A percentile compares a stretch with the other conserved stretches of the same genome.
phyloP scores from a whole-genome alignment of 768 basidiomycete species.

The Lactarius akahatsu region DNA sequence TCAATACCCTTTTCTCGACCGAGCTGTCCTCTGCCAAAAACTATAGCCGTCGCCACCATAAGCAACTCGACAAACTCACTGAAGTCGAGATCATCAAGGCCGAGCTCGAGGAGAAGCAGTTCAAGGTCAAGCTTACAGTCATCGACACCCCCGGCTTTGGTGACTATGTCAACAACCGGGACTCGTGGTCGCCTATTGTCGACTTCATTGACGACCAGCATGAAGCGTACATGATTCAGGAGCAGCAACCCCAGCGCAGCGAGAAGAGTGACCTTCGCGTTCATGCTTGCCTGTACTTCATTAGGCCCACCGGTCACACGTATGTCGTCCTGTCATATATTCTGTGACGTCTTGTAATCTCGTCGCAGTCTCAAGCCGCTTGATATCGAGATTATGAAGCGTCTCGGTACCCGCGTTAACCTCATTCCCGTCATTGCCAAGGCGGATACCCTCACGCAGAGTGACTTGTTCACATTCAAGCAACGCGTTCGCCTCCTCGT shows the following conservation, averaged over 20 bases:
- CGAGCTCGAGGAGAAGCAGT: slow-evolving; percentile 97
- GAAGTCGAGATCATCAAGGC: slow-evolving; percentile 99
- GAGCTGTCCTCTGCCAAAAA: slow-evolving; percentile 92
- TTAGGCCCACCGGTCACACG: slow-evolving; percentile 96
- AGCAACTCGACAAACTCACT: slow-evolving; percentile 98
- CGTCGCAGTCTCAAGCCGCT: slow-evolving; percentile 81
- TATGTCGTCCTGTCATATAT: slow-evolving; percentile 45
- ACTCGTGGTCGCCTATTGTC: slow-evolving; percentile 97
- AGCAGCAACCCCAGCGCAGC: slow-evolving; percentile 94
- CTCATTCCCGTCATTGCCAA: slow-evolving; percentile 97
- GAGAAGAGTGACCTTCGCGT: slow-evolving; percentile 96
- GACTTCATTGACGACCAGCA: slow-evolving; percentile 98
- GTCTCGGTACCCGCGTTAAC: slow-evolving; percentile 96
- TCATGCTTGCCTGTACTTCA: slow-evolving; percentile 96
- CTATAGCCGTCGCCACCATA: slow-evolving; percentile 83
- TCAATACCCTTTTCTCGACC: slow-evolving; percentile 99
- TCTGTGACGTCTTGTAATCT: slow-evolving; percentile 11
- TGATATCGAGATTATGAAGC: slow-evolving; percentile 99
- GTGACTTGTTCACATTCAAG: slow-evolving; percentile 90
- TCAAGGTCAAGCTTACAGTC: slow-evolving; percentile 98
- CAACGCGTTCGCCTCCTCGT: slow-evolving; percentile 61
- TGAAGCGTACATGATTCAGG: slow-evolving; percentile 95
- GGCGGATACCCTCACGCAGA: slow-evolving; percentile 95
- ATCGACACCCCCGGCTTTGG: slow-evolving; percentile 99
- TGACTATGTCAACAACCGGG: slow-evolving; percentile 99